A percentile compares a stretch with the other conserved stretches of the same genome.
phyloP scores from a whole-genome alignment of 768 basidiomycete genomes.

The Galerina sulciceps region DNA sequence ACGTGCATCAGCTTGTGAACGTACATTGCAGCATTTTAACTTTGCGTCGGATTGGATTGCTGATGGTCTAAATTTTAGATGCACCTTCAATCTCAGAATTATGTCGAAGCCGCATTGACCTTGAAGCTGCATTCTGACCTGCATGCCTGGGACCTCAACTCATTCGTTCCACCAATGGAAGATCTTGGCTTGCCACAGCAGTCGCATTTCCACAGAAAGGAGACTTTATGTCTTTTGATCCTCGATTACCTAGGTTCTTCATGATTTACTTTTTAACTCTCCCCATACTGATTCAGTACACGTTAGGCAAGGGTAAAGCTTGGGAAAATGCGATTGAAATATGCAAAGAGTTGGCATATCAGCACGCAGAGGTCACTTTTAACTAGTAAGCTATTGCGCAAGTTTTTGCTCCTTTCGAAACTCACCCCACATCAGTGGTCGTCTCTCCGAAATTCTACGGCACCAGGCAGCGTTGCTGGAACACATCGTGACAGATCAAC shows the following conservation, averaged over 20 bases:
- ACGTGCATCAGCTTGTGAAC: slow-evolving; percentile 92
- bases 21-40: slow-evolving; percentile 45
- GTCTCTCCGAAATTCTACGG: slow-evolving; percentile 82
- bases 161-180: slow-evolving; percentile 86
- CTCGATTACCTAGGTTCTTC: slow-evolving; percentile 87
- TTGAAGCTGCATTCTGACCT: slow-evolving; percentile 93
- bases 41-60: background rate
- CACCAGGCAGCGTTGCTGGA: slow-evolving; percentile 90
- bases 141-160: slow-evolving; percentile 86
- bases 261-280: background rate
- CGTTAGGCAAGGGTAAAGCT: slow-evolving; percentile 90
- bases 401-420: slow-evolving; percentile 2
- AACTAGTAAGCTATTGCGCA: slow-evolving; percentile 67
- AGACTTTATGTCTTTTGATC: slow-evolving; percentile 88
- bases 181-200: slow-evolving; percentile 90
- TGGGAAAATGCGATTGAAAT: slow-evolving; percentile 95
- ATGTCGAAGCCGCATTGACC: slow-evolving; percentile 91
- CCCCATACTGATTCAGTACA: background rate
- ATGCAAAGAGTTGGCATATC: slow-evolving; percentile 87
- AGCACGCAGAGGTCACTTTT: slow-evolving; percentile 89
- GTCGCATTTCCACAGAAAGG: slow-evolving; percentile 92
- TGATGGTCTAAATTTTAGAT: slow-evolving; percentile 52
- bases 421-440: slow-evolving; percentile 50
- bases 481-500: slow-evolving; percentile 80
- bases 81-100: slow-evolving; percentile 88